Evolutionary conservation across 1,139 yeast species (phyloP), one percentile per base, ranked within the genome.

Genomic region (Scheffersomyces parashehatae): DNA sequence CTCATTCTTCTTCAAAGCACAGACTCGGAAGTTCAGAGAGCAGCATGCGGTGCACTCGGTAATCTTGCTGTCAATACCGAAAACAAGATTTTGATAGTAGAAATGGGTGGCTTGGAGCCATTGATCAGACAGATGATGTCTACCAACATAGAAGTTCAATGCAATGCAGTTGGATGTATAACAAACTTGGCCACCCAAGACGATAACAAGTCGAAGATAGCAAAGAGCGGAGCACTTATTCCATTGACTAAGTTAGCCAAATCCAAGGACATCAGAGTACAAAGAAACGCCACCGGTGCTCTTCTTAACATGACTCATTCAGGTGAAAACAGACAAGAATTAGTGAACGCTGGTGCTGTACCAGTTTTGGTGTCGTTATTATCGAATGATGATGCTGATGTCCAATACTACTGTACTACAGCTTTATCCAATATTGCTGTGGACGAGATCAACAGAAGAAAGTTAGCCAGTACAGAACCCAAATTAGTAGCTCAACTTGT

Each of bases 111-210:
- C 1, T 77, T 93, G 48, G 97, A 91, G 54, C 98, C 98, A 8
- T 78, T 93, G 42, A 93, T 93, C 57, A 85, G 95, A 65, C 99
- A 95, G 68, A 93, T 93, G 99, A 85, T 89, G 86, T 86, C 96
- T 37, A 82, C 95, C 45, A 93, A 95, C 59, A 95, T 93, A 48
- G 99, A 93, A 65, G 99, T 95, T 33, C 99, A 95, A 68, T 93
- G 99, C 67, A 93, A 93, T 62, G 99, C 99, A 3, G 99, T 95
- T 44, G 99, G 99, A 8, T 95, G 99, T 64, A 91, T 93, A 63
- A 93, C 99, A 32, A 93, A 93, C 64, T 79, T 93, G 65, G 99
- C 99, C 11, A 93, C 99, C n/a, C 97, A 89, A 67, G 99, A 93
- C 67, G 97, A 90, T 59, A 95, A 93, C 69, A 93, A 93, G 67